phyloP scores from a whole-genome alignment of 2,329 filamentous ascomycete species.

The Microascus cirrosus region DNA sequence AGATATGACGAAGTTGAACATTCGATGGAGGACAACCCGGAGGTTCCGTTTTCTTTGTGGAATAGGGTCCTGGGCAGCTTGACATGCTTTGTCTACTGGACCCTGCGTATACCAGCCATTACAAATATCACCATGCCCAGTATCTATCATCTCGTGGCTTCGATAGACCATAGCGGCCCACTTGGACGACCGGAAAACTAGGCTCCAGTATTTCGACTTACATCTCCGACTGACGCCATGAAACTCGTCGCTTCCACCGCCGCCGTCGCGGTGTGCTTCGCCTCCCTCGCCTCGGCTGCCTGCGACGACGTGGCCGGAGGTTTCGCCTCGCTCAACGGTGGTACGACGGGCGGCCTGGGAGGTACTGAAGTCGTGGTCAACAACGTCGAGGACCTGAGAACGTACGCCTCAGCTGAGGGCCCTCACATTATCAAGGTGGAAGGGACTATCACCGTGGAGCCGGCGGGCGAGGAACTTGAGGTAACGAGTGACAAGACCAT shows the following conservation, averaged over 20 bases:
- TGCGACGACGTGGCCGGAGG: conserved; percentile 10
- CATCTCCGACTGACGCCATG: background rate
- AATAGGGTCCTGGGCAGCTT: background rate
- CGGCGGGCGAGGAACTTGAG: conserved; percentile 12
- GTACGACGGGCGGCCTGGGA: conserved; percentile 12
- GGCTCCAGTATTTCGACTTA: background rate
- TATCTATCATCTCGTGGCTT: background rate
- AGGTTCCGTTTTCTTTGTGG: background rate
- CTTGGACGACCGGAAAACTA: background rate
- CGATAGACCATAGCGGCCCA: background rate
- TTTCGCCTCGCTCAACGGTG: conserved; percentile 14
- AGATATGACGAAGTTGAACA: background rate
- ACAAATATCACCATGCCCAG: background rate
- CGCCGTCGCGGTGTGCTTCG: background rate
- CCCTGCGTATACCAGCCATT: background rate
- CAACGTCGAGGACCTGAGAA: conserved; percentile 12
- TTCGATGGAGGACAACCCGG: no score
- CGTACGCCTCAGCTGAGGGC: conserved; percentile 10
- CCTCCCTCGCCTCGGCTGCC: background rate
- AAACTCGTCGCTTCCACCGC: background rate
- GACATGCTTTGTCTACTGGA: background rate
- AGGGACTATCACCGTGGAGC: conserved; percentile 12
- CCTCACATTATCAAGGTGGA: conserved; percentile 14
- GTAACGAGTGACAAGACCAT: conserved; percentile 14
- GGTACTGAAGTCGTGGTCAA: conserved; percentile 11